These are phyloP conservation scores for Arthrinium puccinioides DNA, from an alignment of 2,329 filamentous ascomycete genomes.

Conservation along the genomic window DNA sequence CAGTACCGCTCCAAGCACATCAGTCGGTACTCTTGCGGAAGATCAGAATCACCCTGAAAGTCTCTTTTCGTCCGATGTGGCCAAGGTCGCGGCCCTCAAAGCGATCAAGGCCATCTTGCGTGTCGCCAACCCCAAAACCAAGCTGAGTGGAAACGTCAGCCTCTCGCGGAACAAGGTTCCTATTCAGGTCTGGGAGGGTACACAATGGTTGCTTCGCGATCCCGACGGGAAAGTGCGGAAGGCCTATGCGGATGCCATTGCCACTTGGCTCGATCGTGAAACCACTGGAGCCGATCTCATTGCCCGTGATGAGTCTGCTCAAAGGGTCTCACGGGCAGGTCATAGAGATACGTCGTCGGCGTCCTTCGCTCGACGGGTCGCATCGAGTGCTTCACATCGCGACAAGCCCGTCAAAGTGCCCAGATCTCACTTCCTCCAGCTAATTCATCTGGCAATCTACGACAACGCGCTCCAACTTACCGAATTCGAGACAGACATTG, in stretches of 20 bases:
- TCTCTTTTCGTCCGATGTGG: conserved; percentile 44
- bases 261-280: conserved; percentile 81
- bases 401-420: conserved; percentile 48
- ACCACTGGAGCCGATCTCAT: conserved; percentile 59
- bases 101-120: conserved; percentile 76
- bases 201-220: conserved; percentile 85
- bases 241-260: conserved; percentile 76
- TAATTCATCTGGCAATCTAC: conserved; percentile 83
- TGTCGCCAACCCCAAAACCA: conserved; percentile 66
- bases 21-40: conserved; percentile 32
- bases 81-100: conserved; percentile 61
- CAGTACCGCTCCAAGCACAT: conserved; percentile 22
- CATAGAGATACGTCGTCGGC: conserved; percentile 30
- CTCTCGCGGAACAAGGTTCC: conserved; percentile 70
- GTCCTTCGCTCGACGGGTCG: conserved; percentile 52
- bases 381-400: conserved; percentile 58
- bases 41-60: conserved; percentile 40
- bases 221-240: conserved; percentile 69
- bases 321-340: conserved; percentile 35
- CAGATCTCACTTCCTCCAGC: conserved; percentile 67
- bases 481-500: conserved; percentile 65
- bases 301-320: conserved; percentile 48
- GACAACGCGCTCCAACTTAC: conserved; percentile 74
- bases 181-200: conserved; percentile 89
- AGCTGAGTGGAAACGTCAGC: conserved; percentile 49